These are phyloP conservation scores for Glycine soja DNA, from an alignment of 306 rosid genomes.

Conservation along the genomic window DNA sequence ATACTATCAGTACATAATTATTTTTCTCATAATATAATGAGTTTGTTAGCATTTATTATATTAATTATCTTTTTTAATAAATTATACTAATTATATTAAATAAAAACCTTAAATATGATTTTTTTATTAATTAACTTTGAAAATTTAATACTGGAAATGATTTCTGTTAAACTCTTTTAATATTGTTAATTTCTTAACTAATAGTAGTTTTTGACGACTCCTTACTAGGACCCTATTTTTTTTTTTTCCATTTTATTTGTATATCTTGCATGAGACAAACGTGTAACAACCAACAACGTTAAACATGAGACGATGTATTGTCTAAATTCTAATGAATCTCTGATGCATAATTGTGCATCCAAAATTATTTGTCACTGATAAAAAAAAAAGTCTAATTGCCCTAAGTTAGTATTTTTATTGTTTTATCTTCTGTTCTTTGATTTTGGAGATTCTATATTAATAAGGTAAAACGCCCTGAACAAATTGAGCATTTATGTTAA, in stretches of 20 bases:
- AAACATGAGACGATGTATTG: background rate
- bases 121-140: no score
- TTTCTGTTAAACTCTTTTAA: background rate
- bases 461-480: background rate
- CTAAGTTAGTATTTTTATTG: no score
- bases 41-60: no score
- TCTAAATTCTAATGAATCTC: background rate
- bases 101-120: no score
- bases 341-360: background rate
- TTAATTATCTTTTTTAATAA: no score
- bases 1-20: no score
- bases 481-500: background rate
- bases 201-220: background rate
- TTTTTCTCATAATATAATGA: no score
- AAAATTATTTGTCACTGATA: background rate
- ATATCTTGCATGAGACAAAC: conserved; percentile 12
- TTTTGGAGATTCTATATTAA: background rate
- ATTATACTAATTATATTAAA: no score
- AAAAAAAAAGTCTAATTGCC: background rate
- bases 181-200: background rate
- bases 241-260: background rate
- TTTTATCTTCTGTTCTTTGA: background rate
- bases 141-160: background rate
- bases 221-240: background rate
- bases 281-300: conserved; percentile 7